Base-by-base conservation (phyloP, 1,284 basidiomycete genomes). In the Athelia psychrophila region DNA sequence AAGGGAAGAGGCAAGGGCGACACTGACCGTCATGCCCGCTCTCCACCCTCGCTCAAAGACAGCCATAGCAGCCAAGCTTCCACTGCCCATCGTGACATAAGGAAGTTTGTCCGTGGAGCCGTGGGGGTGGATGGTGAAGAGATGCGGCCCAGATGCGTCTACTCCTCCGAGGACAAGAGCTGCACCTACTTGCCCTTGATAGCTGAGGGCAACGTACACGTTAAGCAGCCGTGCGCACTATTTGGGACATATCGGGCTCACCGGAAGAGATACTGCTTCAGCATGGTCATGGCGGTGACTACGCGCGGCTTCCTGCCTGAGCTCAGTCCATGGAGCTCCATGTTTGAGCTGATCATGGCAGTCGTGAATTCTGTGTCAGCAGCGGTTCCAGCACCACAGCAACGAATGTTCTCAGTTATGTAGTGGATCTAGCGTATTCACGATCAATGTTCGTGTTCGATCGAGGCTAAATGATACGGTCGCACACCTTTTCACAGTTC, bases 31-130 rank as follows among this genome's bases (percentile, higher is more conserved):
- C 85, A 99, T 85, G 66, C 92, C 76, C 38, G 92, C 79, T 63
- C 78, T 80, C 95, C 95, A 99, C 13, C 78, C 70, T 50, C 82
- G 86, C 69, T 99, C 97, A 61, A 99, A 99, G 13, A 99, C 90
- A 15, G 95, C 93, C 97, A 99, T 99, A 22, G 96, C 97, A 2
- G 97, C 97, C 47, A 98, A 78, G 62, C 85, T 90, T 55, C 97
- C 97, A 3, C 91, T 95, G 30, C 97, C 97, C 96, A 99, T 99
- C 0, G 97, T 98, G 27, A 99, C 96, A 64, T 98, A 99, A 0
- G 97, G 97, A 30, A 99, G 79, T 72, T 99, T 99, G 75, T 99
- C 97, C 0, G 97, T 98, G 16, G 93, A 96, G 8, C 97, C 97
- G 71, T 99, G 96, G 1, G 97, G 95, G 56, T 91, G 87, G 57